phyloP scores from a whole-genome alignment of 768 basidiomycete species.

The Pleurotus giganteus region DNA sequence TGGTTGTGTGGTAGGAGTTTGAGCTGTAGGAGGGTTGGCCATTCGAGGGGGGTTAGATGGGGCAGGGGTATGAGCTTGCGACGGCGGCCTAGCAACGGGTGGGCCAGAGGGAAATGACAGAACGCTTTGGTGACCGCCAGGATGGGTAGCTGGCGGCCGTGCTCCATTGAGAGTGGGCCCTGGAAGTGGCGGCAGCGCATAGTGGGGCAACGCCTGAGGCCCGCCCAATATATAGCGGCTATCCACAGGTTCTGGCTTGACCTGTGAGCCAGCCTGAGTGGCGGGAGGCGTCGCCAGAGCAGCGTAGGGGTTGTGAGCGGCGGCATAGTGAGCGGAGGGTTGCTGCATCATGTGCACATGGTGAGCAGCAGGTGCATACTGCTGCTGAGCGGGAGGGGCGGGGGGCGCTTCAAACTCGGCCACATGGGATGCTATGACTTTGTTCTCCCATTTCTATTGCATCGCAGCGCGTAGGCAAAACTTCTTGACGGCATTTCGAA shows the following conservation, averaged over 20 bases:
- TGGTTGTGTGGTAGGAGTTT: conserved; percentile 18
- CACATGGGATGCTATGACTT: conserved; percentile 90
- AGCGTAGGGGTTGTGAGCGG: conserved; percentile 51
- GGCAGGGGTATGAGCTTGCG: not conserved
- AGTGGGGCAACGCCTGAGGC: conserved; percentile 36
- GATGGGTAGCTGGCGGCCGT: conserved; percentile 36
- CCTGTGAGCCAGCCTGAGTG: conserved; percentile 34
- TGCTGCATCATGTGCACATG: conserved; percentile 60
- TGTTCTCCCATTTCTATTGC: conserved; percentile 91
- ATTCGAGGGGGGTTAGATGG: not conserved
- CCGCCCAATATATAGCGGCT: conserved; percentile 59
- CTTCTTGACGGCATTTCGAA: conserved; percentile 12
- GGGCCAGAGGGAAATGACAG: conserved; percentile 48
- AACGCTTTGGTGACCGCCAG: conserved; percentile 58
- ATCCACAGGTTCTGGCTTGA: conserved; percentile 77
- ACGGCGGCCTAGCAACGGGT: conserved; percentile 16
- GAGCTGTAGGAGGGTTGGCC: not conserved
- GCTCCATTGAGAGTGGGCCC: conserved; percentile 62
- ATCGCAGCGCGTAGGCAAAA: conserved; percentile 8
- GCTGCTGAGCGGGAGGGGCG: conserved; percentile 40
- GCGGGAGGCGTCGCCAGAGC: conserved; percentile 36
- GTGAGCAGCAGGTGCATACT: conserved; percentile 58
- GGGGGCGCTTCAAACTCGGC: conserved; percentile 80
- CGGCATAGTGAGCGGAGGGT: conserved; percentile 57
- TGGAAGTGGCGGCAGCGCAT: conserved; percentile 60